These are phyloP conservation scores for Populus nigra DNA, from an alignment of 345 rosid species.

Conservation along the genomic window DNA sequence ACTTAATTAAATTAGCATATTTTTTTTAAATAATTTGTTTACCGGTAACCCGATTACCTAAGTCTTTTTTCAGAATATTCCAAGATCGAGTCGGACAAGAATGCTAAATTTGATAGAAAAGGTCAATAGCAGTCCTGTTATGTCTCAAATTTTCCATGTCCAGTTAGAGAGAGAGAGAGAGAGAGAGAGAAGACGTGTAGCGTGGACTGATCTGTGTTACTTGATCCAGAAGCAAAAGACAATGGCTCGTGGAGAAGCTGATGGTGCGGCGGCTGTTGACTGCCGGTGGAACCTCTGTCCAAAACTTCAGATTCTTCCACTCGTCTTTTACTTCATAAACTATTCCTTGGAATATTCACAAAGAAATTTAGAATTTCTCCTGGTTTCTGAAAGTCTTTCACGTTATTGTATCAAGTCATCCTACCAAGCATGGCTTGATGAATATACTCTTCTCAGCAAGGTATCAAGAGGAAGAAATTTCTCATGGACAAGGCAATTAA, in stretches of 20 bases:
- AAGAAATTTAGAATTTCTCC: neutral
- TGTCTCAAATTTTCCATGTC: neutral
- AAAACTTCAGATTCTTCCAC: neutral
- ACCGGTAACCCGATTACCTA: too few species aligned
- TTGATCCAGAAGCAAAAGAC: neutral
- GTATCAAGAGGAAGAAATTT: too few species aligned
- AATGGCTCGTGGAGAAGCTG: neutral
- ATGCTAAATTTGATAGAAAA: too few species aligned
- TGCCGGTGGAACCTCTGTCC: conserved; percentile 13
- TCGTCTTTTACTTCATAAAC: neutral
- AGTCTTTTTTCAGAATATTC: too few species aligned
- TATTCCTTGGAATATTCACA: neutral
- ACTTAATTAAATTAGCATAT: too few species aligned
- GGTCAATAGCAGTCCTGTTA: neutral
- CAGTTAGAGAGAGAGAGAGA: neutral
- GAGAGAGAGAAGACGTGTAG: neutral
- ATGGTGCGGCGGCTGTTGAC: neutral
- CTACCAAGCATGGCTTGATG: too few species aligned
- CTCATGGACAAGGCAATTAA: too few species aligned
- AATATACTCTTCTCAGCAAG: too few species aligned
- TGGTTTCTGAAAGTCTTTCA: neutral
- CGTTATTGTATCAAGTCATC: too few species aligned
- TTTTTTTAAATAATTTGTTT: too few species aligned
- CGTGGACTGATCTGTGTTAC: neutral
- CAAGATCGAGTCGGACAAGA: too few species aligned